These are phyloP conservation scores for Miscanthus lutarioriparius DNA, from an alignment of 176 grass and related monocot species.

Conservation along the genomic window DNA sequence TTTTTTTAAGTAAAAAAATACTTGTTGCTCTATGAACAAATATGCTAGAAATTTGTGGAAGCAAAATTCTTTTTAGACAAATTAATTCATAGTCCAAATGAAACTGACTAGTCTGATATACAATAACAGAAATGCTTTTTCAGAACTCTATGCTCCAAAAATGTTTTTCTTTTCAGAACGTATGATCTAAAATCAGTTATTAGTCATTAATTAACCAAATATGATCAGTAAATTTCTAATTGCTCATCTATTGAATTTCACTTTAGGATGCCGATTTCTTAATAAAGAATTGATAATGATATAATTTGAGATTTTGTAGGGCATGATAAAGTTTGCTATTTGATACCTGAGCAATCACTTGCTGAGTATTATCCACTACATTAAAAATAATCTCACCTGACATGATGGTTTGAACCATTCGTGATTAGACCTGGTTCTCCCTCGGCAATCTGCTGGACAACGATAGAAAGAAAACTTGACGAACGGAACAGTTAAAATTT, in stretches of 20 bases:
- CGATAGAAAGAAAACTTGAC: not conserved
- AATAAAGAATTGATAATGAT: not conserved
- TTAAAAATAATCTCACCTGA: conserved; percentile 4
- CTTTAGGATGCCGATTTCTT: not conserved
- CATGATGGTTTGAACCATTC: not conserved
- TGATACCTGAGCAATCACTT: not conserved
- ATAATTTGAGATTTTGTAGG: not conserved
- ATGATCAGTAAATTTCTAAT: not conserved
- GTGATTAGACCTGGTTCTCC: not conserved
- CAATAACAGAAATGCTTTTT: not conserved
- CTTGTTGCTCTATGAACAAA: not conserved
- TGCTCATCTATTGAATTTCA: not conserved
- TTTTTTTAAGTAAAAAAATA: not conserved
- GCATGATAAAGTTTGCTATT: not conserved
- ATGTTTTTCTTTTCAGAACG: not conserved
- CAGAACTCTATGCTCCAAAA: not conserved
- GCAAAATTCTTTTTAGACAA: not conserved
- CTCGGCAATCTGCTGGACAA: not conserved
- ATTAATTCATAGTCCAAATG: not conserved
- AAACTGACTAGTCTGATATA: not conserved
- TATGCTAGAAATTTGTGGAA: not conserved
- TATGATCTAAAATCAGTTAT: not conserved
- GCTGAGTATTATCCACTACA: not conserved
- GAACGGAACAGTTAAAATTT: not conserved
- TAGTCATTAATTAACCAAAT: not conserved